These are phyloP conservation scores for Neocallimastix lanati DNA, from an alignment of 192 early-diverging fungal genomes.

Conservation along the genomic window DNA sequence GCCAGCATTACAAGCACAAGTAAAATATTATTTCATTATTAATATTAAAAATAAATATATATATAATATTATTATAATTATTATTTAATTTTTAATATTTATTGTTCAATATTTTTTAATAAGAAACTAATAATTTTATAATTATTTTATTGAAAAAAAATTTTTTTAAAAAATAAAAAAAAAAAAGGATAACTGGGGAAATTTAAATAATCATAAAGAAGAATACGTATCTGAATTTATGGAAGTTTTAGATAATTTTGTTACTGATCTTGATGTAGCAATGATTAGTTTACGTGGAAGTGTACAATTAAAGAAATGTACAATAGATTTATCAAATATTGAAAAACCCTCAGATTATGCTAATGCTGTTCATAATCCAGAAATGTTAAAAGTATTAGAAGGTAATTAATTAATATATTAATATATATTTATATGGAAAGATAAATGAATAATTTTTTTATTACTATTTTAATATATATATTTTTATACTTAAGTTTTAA, in stretches of 20 bases:
- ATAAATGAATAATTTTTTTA: no score
- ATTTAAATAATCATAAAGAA: constrained; percentile 23
- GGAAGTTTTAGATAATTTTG: constrained; percentile 35
- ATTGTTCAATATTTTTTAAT: no score
- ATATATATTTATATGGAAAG: neutral
- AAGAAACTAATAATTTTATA: no score
- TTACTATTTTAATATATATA: neutral
- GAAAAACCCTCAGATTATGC: constrained; percentile 33
- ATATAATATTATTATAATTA: no score
- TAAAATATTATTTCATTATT: constrained; percentile 4
- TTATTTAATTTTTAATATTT: no score
- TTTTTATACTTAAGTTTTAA: no score
- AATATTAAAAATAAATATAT: no score
- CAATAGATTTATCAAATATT: constrained; percentile 32
- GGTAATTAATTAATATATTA: constrained; percentile 10
- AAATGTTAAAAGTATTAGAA: constrained; percentile 32
- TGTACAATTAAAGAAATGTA: constrained; percentile 29
- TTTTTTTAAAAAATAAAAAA: no score
- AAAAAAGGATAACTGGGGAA: constrained; percentile 38
- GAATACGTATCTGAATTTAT: constrained; percentile 31
- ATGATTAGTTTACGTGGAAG: constrained; percentile 45
- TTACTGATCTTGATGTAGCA: constrained; percentile 36
- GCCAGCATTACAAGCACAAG: constrained; percentile 34
- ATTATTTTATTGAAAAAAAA: no score
- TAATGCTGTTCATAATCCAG: constrained; percentile 33